phyloP scores from a whole-genome alignment of 2,329 filamentous ascomycete genomes.

The Penicillium frequentans region DNA sequence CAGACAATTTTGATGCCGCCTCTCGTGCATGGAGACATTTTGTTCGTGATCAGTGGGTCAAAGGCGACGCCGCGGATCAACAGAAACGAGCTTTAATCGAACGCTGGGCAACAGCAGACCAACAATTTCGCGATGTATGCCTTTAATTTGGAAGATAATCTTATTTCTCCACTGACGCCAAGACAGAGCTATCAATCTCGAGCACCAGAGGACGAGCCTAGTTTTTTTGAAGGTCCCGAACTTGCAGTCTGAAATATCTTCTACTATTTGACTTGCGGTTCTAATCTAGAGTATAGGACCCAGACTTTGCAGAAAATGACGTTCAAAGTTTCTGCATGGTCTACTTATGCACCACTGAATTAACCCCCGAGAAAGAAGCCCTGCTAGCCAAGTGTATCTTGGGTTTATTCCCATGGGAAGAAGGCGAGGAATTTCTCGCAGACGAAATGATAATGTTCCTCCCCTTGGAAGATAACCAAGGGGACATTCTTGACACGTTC shows the following conservation, averaged over 20 bases:
- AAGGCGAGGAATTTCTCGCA: conserved; percentile 4
- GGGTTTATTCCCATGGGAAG: conserved; percentile 11
- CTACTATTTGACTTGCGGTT: not conserved
- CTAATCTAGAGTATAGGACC: not conserved
- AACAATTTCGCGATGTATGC: conserved; percentile 8
- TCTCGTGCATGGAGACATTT: conserved; percentile 14
- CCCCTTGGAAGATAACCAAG: conserved; percentile 4
- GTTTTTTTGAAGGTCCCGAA: conserved; percentile 6
- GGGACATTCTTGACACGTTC: conserved; percentile 10
- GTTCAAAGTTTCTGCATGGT: not conserved
- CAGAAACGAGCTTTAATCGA: conserved; percentile 13
- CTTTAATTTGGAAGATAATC: not conserved
- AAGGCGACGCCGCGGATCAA: conserved; percentile 7
- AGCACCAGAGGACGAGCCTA: conserved; percentile 6
- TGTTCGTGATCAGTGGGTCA: conserved; percentile 13
- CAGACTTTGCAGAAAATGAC: not conserved
- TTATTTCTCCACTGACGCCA: not conserved
- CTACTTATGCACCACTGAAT: conserved; percentile 8
- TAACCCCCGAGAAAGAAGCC: conserved; percentile 10
- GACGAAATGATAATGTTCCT: conserved; percentile 9
- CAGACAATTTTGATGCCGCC: conserved; percentile 5
- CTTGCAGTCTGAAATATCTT: conserved; percentile 3
- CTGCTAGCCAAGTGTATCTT: conserved; percentile 13
- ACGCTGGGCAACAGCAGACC: conserved; percentile 13
- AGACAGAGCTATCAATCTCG: conserved; percentile 11